phyloP scores from a whole-genome alignment of 805 yeast genomes.

The Starmerella khaoyaiensis region DNA sequence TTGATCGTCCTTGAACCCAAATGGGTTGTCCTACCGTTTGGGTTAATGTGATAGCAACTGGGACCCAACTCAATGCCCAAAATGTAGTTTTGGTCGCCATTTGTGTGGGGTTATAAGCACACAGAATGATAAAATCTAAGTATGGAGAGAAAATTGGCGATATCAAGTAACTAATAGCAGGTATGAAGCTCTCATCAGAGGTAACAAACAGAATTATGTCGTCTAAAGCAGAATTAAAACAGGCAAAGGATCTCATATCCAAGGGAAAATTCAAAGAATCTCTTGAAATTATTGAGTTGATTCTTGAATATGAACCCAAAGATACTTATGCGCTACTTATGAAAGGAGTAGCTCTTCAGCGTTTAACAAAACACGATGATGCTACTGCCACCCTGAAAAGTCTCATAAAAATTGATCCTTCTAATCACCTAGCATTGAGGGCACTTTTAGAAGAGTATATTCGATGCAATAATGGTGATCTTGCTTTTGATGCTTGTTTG shows the following conservation, averaged over 20 bases:
- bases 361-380: slow-evolving; percentile 33
- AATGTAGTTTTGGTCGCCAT: slow-evolving; percentile 20
- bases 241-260: slow-evolving; percentile 6
- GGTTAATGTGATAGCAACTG: slow-evolving; percentile 54
- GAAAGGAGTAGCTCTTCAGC: slow-evolving; percentile 52
- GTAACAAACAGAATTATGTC: too few species aligned
- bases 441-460: slow-evolving; percentile 40
- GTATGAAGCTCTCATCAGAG: too few species aligned
- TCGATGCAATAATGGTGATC: slow-evolving; percentile 13
- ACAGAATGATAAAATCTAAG: too few species aligned
- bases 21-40: slow-evolving; percentile 65
- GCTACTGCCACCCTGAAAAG: slow-evolving; percentile 36
- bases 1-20: slow-evolving; percentile 64
- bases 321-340: slow-evolving; percentile 47
- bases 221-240: slow-evolving; percentile 4
- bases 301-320: slow-evolving; percentile 41
- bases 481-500: slow-evolving; percentile 19
- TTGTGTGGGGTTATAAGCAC: too few species aligned
- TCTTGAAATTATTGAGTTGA: slow-evolving; percentile 41
- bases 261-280: slow-evolving; percentile 50
- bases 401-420: slow-evolving; percentile 33
- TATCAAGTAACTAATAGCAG: too few species aligned
- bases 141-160: too few species aligned
- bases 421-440: slow-evolving; percentile 61
- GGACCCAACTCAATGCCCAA: slow-evolving; percentile 55